Base-by-base conservation (phyloP, 306 rosid species). In the Medicago lupulina region DNA sequence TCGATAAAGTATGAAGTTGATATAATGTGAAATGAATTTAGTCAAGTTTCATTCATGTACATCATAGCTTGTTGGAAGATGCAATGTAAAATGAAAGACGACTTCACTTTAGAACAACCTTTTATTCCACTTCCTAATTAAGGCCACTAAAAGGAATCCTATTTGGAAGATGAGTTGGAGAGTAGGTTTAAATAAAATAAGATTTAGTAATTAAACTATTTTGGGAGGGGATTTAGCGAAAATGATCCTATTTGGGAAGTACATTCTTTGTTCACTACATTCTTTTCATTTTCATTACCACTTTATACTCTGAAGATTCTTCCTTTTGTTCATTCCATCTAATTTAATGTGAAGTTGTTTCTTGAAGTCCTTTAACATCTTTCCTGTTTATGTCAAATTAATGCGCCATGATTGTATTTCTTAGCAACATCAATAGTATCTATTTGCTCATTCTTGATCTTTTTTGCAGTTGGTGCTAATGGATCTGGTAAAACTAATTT, bases 401-500 rank as follows among this genome's bases (percentile, higher is more conserved):
- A 63, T 19, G 17, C 12, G 21, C 23, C 23, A 21, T 21, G 23
- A 21, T 21, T 21, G 23, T 21, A 21, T 21, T 21, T 21, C 23
- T 21, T 21, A 4, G 19, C 7, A 61, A 31, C 67, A 31, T 61
- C 18, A 14, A 60, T 18, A 34, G 43, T 78, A 59, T 81, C 23
- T 65, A 62, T 17, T 54, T 79, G 41, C 31, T 64, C 4, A 23
- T 73, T 71, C 2, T 21, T 21, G 1, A 1, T 21, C 23, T 21
- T 69, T 31, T 39, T 58, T 78, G 76, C 92, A 95, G 99, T 95
- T 77, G 99, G 99, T 83, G 97, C 99, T 55, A 95, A 95, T 86
- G 99, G 99, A 68, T 95, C 99, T 75, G 99, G n/a, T 47, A 92
- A 95, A 86, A 81, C 99, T 21, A 95, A 95, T 86, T 95, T 95